Evolutionary conservation across 148 eudicot genomes (phyloP), one percentile per base, ranked within the genome.

Genomic region (Arctostaphylos glauca): DNA sequence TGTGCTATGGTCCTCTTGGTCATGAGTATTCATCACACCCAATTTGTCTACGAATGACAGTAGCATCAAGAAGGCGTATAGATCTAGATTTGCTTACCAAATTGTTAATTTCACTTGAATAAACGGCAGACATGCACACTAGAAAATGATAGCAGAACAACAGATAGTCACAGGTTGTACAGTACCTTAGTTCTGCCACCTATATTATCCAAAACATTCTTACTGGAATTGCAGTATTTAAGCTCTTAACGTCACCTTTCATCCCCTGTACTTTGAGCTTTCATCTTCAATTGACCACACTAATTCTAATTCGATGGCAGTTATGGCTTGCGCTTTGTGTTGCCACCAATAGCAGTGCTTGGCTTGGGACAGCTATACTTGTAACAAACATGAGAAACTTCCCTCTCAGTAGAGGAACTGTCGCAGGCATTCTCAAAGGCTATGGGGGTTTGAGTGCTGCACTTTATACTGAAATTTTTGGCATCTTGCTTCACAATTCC

Each of bases 321-420:
- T 80, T 95, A 74, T 95, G 97, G 95, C 18, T 94, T 62, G 96
- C 98, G 14, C 95, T 95, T 8, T 87, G 90, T 80, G 88, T 95
- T 19, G 98, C 88, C 67, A 89, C 98, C 80, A 92, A 94, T 81
- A 92, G 98, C 88, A 86, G 89, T 56, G 96, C 98, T 50, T 95
- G 98, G 98, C 83, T 95, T n/a, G 86, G 87, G 55, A 95, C 98
- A 6, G 89, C 98, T 0, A 91, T 91, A 7, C 94, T 95, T 7
- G 98, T 95, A 1, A 95, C 98, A 79, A 95, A 95, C 91, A 94
- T 95, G 98, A 90, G 93, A 82, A 95, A 95, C 83, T 95, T 95
- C 77, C 98, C 98, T 53, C 79, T 87, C 67, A 92, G 89, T 62
- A 83, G 98, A 76, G 98, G 98, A 74, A 92, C 95, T 0, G 94